A percentile compares a stretch with the other conserved stretches of the same genome.
These are phyloP conservation scores for Lycium ferocissimum DNA, from an alignment of 257 asterid genomes.

Conservation along the genomic window DNA sequence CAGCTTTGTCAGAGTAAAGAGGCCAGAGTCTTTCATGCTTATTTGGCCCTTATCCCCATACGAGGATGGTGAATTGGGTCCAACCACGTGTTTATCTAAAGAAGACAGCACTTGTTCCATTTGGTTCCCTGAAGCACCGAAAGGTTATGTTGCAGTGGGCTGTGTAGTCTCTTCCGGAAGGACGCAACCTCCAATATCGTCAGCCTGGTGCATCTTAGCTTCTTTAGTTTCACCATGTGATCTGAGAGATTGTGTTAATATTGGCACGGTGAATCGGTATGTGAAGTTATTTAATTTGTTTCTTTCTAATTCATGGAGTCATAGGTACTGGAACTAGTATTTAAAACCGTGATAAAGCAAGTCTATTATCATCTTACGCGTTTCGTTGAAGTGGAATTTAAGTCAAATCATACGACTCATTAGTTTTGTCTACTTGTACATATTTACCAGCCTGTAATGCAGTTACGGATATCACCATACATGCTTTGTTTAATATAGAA, in stretches of 20 bases:
- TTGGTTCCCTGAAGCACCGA: slow-evolving; percentile 98
- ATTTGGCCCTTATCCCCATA: slow-evolving; percentile 69
- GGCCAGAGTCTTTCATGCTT: slow-evolving; percentile 79
- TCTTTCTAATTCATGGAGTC: slow-evolving; percentile 17
- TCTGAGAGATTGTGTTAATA: slow-evolving; percentile 79
- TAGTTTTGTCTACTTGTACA: slow-evolving; percentile 16
- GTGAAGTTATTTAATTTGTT: slow-evolving; percentile 35
- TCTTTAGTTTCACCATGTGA: slow-evolving; percentile 90
- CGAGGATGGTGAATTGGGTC: slow-evolving; percentile 43
- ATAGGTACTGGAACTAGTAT: not conserved
- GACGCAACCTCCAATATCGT: slow-evolving; percentile 71
- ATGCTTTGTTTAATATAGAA: not conserved
- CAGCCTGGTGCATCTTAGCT: slow-evolving; percentile 80
- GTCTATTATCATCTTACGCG: not conserved
- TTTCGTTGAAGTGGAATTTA: slow-evolving; percentile 7
- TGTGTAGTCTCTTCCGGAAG: slow-evolving; percentile 89
- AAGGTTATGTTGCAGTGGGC: slow-evolving; percentile 93
- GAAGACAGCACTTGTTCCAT: slow-evolving; percentile 65
- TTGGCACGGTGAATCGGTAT: slow-evolving; percentile 62
- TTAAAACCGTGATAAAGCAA: not conserved
- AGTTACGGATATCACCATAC: not conserved
- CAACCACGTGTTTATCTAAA: slow-evolving; percentile 38
- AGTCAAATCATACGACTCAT: slow-evolving; percentile 12
- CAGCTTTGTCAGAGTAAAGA: slow-evolving; percentile 81
- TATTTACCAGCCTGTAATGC: not conserved